These are phyloP conservation scores for Colletotrichum horii DNA, from an alignment of 2,329 filamentous ascomycete genomes.

Conservation along the genomic window DNA sequence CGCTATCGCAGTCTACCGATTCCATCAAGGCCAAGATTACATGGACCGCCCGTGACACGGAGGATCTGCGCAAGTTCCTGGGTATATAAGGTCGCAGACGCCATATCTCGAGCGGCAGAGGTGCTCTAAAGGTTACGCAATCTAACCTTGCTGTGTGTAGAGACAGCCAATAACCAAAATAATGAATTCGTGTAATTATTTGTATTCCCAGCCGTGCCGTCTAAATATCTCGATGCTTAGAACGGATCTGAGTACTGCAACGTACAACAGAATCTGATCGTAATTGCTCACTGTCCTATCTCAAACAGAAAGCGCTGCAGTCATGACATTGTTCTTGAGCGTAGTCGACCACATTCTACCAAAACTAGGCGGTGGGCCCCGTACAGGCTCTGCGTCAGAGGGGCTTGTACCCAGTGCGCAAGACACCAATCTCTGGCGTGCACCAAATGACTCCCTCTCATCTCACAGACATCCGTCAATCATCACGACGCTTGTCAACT, in stretches of 20 bases:
- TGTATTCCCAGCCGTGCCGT: neutral
- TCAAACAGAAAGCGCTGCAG: neutral
- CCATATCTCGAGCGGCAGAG: neutral
- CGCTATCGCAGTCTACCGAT: conserved; percentile 88
- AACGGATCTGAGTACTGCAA: neutral
- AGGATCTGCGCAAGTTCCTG: conserved; percentile 71
- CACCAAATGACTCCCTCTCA: neutral
- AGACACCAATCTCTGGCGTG: neutral
- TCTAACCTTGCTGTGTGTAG: neutral
- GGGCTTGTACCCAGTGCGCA: conserved; percentile 4
- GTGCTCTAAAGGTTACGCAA: neutral
- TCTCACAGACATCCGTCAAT: neutral
- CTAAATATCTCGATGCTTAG: neutral
- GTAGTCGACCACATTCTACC: neutral
- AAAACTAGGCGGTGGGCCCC: neutral
- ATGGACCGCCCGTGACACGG: conserved; percentile 78
- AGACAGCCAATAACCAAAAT: neutral
- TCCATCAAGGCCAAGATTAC: conserved; percentile 82
- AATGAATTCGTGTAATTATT: neutral
- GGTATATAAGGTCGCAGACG: neutral
- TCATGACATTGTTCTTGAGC: neutral
- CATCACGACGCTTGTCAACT: neutral
- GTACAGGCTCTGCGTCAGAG: neutral
- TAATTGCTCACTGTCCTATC: neutral
- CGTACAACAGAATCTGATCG: neutral